These are phyloP conservation scores for Podila clonocystis DNA, from an alignment of 192 early-diverging fungal genomes.

Conservation along the genomic window DNA sequence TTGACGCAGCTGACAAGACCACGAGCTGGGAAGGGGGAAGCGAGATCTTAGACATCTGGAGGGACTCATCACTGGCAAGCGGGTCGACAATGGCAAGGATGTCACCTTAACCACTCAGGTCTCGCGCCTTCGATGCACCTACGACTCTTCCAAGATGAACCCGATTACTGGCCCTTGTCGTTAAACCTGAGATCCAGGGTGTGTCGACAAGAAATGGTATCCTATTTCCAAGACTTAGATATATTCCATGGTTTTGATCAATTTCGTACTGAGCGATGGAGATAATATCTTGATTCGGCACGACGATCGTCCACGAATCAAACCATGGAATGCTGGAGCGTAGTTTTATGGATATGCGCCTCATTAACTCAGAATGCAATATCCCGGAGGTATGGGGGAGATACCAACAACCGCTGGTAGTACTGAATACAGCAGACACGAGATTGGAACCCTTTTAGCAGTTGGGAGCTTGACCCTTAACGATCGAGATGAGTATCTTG, in stretches of 20 bases:
- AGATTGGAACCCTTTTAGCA: no score
- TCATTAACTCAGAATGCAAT: neutral
- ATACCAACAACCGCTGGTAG: no score
- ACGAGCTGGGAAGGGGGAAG: slow-evolving; percentile 59
- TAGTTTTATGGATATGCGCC: slow-evolving; percentile 12
- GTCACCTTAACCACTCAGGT: slow-evolving; percentile 65
- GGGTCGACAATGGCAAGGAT: slow-evolving; percentile 22
- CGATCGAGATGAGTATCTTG: no score
- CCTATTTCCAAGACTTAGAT: neutral
- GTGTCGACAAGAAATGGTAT: slow-evolving; percentile 19
- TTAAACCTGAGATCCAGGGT: slow-evolving; percentile 57
- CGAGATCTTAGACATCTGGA: slow-evolving; percentile 60
- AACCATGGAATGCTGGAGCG: slow-evolving; percentile 8
- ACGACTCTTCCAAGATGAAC: slow-evolving; percentile 18
- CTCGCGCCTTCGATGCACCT: slow-evolving; percentile 58
- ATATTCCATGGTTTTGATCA: slow-evolving; percentile 60
- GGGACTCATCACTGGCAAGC: slow-evolving; percentile 22
- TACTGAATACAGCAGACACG: no score
- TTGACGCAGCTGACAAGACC: slow-evolving; percentile 57
- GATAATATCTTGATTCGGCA: slow-evolving; percentile 37
- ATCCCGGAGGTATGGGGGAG: neutral
- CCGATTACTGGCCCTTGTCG: slow-evolving; percentile 5
- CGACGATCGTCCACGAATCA: slow-evolving; percentile 4
- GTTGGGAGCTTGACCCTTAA: no score
- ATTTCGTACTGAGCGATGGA: slow-evolving; percentile 68